Base-by-base conservation (phyloP, 441 rosid species). In the Populus trichocarpa region DNA sequence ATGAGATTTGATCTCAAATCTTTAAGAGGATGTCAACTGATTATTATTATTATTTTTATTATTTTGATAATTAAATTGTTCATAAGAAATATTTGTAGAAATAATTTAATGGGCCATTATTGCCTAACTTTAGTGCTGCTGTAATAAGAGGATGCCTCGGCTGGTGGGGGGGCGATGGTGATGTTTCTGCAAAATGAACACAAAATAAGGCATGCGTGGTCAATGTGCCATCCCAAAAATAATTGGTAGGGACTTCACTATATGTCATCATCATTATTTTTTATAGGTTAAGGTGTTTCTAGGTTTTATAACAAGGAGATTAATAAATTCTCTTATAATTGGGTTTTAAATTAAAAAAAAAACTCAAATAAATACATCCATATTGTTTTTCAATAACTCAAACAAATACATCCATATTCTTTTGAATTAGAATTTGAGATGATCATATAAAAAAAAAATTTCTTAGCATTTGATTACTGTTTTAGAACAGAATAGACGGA, bases 401-500 rank as follows among this genome's bases (percentile, higher is more conserved):
- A 33, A 33, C 8, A 0, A 6, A 35, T 35, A 7, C 8, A 35
- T 35, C 8, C 8, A 6, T 35, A 38, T 38, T 38, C 13, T 38
- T 38, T 38, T 2, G 3, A 10, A 38, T 38, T 38, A 38, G 13
- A 10, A 38, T 38, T 10, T 38, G 3, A 38, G 46, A 38, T 38
- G 0, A 38, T 38, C 0, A 10, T 38, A 8, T 38, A 38, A 38
- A 38, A 10, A 38, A 38, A 10, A 0, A 38, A 38, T 36, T 36
- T 38, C 42, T 38, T 38, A 38, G 3, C 12, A 13, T 38, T 10
- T 38, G 3, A 38, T 38, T 38, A 38, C 3, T 38, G 0, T 38
- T 0, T 38, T 0, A 38, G 0, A 0, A 38, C 3, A 46, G 0
- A 46, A 46, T 13, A 4, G 0, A 46, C 1, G 0, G 1, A 46